Percentiles rank a stretch among this genome's conserved stretches.
These are phyloP conservation scores for Trichoderma sp. DNA, from an alignment of 2,329 filamentous ascomycete genomes.

Conservation along the genomic window DNA sequence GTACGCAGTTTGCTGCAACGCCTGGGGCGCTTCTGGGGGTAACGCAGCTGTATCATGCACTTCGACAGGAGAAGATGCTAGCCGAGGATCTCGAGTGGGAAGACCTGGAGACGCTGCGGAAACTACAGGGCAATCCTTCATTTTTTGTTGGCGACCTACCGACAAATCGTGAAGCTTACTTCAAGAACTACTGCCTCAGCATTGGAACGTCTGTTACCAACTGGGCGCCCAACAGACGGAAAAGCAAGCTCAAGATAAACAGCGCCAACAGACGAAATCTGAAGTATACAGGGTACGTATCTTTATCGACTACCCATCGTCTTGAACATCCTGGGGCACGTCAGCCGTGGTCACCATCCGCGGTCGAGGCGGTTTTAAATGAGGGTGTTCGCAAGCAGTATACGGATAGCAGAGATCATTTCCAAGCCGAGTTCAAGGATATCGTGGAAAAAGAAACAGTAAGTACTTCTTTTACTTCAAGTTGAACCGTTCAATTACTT, in stretches of 20 bases:
- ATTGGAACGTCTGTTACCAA: background rate
- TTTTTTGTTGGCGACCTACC: background rate
- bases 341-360: background rate
- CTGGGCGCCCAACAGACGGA: background rate
- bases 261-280: background rate
- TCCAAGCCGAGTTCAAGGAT: background rate
- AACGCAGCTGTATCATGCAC: background rate
- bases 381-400: background rate
- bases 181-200: background rate
- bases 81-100: background rate
- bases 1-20: background rate
- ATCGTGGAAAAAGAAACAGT: background rate
- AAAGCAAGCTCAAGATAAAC: background rate
- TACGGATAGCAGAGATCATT: background rate
- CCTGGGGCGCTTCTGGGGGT: background rate
- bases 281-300: background rate
- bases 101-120: background rate
- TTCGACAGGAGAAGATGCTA: conserved; percentile 1
- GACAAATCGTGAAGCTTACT: background rate
- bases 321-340: background rate
- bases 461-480: background rate
- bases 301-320: background rate
- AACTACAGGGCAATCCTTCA: background rate
- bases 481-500: background rate
- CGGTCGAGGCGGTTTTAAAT: background rate